Evolutionary conservation across 1,284 basidiomycete genomes (phyloP), one percentile per base, ranked within the genome.

Genomic region (Vanrija pseudolonga): DNA sequence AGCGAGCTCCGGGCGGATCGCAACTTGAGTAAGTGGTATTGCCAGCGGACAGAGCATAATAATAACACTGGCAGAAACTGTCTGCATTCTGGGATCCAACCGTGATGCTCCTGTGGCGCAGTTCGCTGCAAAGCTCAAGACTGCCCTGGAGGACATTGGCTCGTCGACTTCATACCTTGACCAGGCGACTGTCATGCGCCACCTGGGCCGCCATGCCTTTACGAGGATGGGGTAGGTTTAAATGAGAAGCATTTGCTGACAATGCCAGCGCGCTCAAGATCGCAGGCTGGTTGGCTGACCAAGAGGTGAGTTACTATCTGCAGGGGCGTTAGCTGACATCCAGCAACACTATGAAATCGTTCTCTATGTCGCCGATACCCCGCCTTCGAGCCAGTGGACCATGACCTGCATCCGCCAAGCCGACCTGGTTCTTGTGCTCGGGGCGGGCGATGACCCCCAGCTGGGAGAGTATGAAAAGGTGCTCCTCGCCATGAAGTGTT

Each of bases 331-430:
- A 45, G 9, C 46, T 53, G 9, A 38, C 28, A 7, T 6, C 24
- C 48, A 66, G 72, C 90, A 96, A 76, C 84, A 89, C 67, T 93
- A 88, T 69, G 83, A 89, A 22, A 93, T 86, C 3, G 92, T 97
- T 0, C 80, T 97, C 11, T 97, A 97, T 71, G 90, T 97, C 20
- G 93, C 89, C 3, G 92, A 97, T 74, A 91, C 92, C 0, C 85
- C 91, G 0, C 90, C 93, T 20, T 88, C 85, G 51, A 92, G 89
- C 59, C 87, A 90, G 19, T 97, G 94, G 93, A 96, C 93, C n/a
- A 86, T 94, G 75, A 97, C 92, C 1, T 96, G 92, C 69, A 93
- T 97, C 59, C 84, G 90, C 23, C 92, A 93, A 84, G 96, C 96
- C 14, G 95, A 98, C 77, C 93, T 88, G 68, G 88, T 98, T 18